Conservation (phyloP, 75 land plant species). For the Ceratopteris richardii region DNA sequence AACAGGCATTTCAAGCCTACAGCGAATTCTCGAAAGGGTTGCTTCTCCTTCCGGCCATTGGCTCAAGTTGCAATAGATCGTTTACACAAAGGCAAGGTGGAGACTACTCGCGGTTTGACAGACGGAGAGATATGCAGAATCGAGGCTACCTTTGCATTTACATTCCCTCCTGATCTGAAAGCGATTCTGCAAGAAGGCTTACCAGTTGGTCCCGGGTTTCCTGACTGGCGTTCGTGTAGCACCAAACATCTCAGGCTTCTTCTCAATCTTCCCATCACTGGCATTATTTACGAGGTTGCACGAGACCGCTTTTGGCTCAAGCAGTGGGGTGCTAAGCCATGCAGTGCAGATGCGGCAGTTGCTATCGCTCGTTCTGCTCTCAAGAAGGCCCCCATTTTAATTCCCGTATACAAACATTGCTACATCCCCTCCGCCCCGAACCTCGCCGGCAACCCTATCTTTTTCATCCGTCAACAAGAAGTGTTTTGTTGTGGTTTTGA, state of each 20-base stretch:
- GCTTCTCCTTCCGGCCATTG: conserved; percentile 26
- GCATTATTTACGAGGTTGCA: conserved; percentile 55
- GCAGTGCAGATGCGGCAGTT: conserved; percentile 49
- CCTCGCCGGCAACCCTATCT: conserved; percentile 59
- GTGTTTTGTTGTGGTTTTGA: conserved; percentile 34
- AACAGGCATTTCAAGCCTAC: conserved; percentile 22
- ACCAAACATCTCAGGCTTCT: conserved; percentile 41
- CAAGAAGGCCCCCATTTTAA: conserved; percentile 37
- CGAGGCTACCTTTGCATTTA: conserved; percentile 72
- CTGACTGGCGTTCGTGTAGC: conserved; percentile 73
- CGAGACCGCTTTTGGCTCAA: conserved; percentile 54
- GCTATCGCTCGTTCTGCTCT: conserved; percentile 46
- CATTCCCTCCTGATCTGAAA: conserved; percentile 81
- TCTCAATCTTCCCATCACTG: conserved; percentile 56
- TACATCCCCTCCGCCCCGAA: conserved; percentile 40
- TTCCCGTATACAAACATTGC: conserved; percentile 45
- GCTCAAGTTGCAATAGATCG: conserved; percentile 41
- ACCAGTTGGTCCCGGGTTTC: conserved; percentile 79
- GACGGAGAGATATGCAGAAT: conserved; percentile 57
- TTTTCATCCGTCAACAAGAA: conserved; percentile 32
- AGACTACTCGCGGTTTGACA: conserved; percentile 56
- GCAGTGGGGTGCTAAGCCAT: conserved; percentile 65
- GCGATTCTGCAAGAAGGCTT: conserved; percentile 67
- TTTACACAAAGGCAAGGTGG: conserved; percentile 33
- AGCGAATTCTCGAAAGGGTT: conserved; percentile 17